These are phyloP conservation scores for Salisapilia sapeloensis DNA, from an alignment of 352 stramenopile genomes.

Conservation along the genomic window DNA sequence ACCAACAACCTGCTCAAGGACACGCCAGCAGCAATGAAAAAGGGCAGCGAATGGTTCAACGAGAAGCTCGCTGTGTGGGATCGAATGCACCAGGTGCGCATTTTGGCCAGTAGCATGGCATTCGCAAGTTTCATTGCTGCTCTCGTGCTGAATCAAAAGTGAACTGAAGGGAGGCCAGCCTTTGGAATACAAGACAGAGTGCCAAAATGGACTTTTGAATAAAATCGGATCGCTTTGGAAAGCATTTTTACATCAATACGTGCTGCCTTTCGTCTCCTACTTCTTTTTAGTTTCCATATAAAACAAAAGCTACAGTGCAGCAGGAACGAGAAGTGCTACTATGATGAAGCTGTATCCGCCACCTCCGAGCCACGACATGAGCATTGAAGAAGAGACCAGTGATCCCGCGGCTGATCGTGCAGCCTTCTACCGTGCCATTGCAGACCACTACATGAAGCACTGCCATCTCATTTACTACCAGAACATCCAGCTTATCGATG, in stretches of 20 bases:
- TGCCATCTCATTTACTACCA: no score
- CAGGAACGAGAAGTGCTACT: no score
- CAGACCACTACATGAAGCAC: no score
- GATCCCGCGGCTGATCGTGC: no score
- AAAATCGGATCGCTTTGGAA: constrained; percentile 7
- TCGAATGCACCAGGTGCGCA: constrained; percentile 31
- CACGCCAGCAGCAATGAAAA: constrained; percentile 14
- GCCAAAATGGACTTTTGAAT: constrained; percentile 2
- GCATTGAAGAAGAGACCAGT: no score
- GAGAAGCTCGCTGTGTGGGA: constrained; percentile 34
- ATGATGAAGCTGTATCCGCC: no score
- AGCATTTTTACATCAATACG: constrained; percentile 15
- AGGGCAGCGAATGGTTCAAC: constrained; percentile 26
- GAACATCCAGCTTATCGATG: no score
- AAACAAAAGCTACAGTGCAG: no score
- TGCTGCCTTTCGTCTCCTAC: no score
- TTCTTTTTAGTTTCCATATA: no score
- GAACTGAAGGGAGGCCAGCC: constrained; percentile 2
- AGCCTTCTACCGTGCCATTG: no score
- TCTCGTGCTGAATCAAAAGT: constrained; percentile 16
- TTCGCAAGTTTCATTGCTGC: constrained; percentile 45
- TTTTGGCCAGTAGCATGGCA: constrained; percentile 24
- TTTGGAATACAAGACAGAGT: not conserved
- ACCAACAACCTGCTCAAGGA: constrained; percentile 46
- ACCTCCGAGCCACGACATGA: no score